phyloP scores from a whole-genome alignment of 495 filamentous ascomycete species.

The Hypoxylon perforatum region DNA sequence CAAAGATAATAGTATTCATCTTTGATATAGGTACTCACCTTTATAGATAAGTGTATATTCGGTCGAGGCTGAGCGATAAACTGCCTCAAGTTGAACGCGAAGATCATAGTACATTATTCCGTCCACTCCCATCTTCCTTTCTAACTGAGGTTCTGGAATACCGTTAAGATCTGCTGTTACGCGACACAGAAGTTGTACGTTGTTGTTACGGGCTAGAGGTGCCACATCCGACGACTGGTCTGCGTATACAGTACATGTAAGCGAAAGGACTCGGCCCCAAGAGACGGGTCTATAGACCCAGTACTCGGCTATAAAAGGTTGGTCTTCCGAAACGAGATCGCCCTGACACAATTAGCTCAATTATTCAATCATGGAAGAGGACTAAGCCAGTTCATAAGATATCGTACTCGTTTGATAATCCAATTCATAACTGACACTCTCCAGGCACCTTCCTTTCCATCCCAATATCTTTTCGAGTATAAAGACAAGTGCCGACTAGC shows the following conservation, averaged over 20 bases:
- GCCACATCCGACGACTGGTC: conserved; percentile 40
- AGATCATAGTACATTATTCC: conserved; percentile 47
- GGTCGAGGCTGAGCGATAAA: conserved; percentile 49
- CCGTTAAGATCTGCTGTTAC: conserved; percentile 46
- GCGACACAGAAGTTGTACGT: conserved; percentile 39
- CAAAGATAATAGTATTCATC: neutral
- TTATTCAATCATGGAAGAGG: neutral
- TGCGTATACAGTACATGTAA: conserved; percentile 40
- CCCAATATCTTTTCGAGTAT: neutral
- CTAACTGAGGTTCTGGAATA: conserved; percentile 44
- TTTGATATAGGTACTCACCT: conserved; percentile 10
- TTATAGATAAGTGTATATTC: conserved; percentile 51
- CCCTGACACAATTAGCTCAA: conserved; percentile 18
- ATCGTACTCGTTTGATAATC: conserved; percentile 41
- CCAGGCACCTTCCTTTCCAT: conserved; percentile 36
- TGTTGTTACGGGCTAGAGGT: conserved; percentile 37
- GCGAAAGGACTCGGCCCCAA: conserved; percentile 37
- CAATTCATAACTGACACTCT: conserved; percentile 47
- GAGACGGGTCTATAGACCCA: conserved; percentile 35
- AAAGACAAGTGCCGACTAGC: neutral
- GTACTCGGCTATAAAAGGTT: conserved; percentile 42
- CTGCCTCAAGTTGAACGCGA: conserved; percentile 44
- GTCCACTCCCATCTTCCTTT: conserved; percentile 36
- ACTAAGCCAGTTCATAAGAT: no score
- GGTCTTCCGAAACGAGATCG: conserved; percentile 46